Percentiles rank a stretch among this genome's conserved stretches.
phyloP scores from a whole-genome alignment of 306 rosid species.

The Fagus crenata region DNA sequence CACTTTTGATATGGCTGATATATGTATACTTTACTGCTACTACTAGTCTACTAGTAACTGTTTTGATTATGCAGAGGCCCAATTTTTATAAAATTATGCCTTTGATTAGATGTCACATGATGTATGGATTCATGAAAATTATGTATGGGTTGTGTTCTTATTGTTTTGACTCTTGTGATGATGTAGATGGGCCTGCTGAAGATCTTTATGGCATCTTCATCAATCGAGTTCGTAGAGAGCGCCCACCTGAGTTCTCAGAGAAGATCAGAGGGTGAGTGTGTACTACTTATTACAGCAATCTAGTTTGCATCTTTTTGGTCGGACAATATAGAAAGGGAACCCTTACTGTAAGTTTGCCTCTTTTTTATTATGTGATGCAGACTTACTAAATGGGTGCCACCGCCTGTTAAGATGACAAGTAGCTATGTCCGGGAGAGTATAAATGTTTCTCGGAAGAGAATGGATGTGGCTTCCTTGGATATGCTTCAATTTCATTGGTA shows the following conservation, averaged over 20 bases:
- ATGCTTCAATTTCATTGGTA: slow-evolving; percentile 99
- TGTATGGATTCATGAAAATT: slow-evolving; percentile 2
- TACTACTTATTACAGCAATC: not conserved
- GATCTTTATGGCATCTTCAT: slow-evolving; percentile 89
- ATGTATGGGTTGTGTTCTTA: not conserved
- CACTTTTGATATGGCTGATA: slow-evolving; percentile 85
- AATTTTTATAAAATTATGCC: too few species aligned
- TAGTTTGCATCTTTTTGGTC: not conserved
- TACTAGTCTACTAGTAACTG: slow-evolving; percentile 10
- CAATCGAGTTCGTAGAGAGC: slow-evolving; percentile 87
- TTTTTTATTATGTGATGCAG: slow-evolving; percentile 50
- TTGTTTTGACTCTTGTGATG: slow-evolving; percentile 14
- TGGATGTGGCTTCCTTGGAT: slow-evolving; percentile 91
- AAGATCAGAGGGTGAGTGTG: slow-evolving; percentile 82
- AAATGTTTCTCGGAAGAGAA: slow-evolving; percentile 82
- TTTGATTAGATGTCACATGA: not conserved
- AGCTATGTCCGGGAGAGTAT: slow-evolving; percentile 81
- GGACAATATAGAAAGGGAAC: slow-evolving; percentile 1
- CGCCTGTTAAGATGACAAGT: slow-evolving; percentile 95
- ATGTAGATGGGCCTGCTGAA: slow-evolving; percentile 94
- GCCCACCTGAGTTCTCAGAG: slow-evolving; percentile 76
- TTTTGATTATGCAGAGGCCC: not conserved
- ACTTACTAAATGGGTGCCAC: slow-evolving; percentile 98
- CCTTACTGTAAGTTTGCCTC: slow-evolving; percentile 17
- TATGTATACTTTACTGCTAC: slow-evolving; percentile 45